A percentile compares a stretch with the other conserved stretches of the same genome.
phyloP scores from a whole-genome alignment of 192 early-diverging fungal genomes.

The Umbelopsis sp. region DNA sequence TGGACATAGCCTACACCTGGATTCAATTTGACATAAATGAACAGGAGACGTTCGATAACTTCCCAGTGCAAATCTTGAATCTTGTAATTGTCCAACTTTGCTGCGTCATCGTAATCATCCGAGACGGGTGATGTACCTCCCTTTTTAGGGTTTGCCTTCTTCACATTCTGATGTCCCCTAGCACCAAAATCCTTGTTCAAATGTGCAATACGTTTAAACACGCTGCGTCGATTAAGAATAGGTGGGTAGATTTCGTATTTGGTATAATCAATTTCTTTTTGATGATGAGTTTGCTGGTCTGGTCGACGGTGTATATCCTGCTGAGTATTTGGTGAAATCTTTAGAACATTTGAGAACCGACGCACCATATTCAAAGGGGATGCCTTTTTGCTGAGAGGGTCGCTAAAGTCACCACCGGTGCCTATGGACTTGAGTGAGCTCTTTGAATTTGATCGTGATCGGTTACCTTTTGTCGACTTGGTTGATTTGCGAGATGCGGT shows the following conservation, averaged over 20 bases:
- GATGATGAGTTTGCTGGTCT: conserved; percentile 4
- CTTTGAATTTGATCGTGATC: conserved; percentile 35
- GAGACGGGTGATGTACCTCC: neutral
- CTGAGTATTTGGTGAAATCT: conserved; percentile 17
- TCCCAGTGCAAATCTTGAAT: conserved; percentile 75
- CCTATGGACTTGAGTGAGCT: conserved; percentile 29
- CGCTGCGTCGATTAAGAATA: conserved; percentile 48
- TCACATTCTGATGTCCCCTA: conserved; percentile 40
- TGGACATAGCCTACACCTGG: conserved; percentile 85
- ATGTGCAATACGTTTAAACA: conserved; percentile 69
- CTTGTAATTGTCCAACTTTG: conserved; percentile 23
- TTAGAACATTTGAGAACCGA: conserved; percentile 30
- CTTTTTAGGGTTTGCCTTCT: conserved; percentile 13
- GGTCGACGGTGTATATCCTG: conserved; percentile 23
- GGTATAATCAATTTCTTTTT: conserved; percentile 22
- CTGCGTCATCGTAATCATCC: neutral
- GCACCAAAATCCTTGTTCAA: conserved; percentile 62
- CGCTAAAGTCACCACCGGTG: conserved; percentile 14
- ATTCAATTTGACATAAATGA: conserved; percentile 79
- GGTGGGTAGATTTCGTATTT: conserved; percentile 26
- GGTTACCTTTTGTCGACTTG: conserved; percentile 22
- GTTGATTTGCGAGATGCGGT: conserved; percentile 34
- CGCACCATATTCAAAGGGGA: conserved; percentile 34
- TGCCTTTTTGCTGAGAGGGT: conserved; percentile 10
- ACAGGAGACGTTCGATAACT: conserved; percentile 76